These are phyloP conservation scores for Auxenochlorella pyrenoidosa DNA, from an alignment of 139 green algal genomes.

Conservation along the genomic window DNA sequence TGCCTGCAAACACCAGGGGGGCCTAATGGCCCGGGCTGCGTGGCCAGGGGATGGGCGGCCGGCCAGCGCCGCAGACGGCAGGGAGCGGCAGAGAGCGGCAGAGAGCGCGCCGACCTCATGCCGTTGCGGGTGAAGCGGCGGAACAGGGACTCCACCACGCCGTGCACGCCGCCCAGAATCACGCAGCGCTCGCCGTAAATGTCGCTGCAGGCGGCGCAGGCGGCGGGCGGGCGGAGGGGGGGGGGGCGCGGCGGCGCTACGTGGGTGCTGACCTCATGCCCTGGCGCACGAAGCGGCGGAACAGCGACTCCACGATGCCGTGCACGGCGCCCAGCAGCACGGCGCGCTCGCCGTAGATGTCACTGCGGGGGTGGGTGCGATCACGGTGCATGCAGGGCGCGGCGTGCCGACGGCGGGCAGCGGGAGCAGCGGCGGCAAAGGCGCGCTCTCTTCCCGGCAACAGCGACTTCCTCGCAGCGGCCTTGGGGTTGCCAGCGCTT, in stretches of 20 bases:
- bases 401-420: too few relatives aligned
- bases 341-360: slow-evolving; percentile 99
- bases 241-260: background rate
- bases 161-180: slow-evolving; percentile 98
- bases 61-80: too few relatives aligned
- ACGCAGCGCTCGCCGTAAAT: slow-evolving; percentile 99
- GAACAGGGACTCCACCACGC: slow-evolving; percentile 98
- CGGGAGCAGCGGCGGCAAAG: too few relatives aligned
- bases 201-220: slow-evolving; percentile 66
- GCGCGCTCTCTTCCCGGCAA: too few relatives aligned
- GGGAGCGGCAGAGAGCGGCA: background rate
- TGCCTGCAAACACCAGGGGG: background rate
- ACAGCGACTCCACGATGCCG: slow-evolving; percentile 98
- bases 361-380: slow-evolving; percentile 38
- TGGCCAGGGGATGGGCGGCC: too few relatives aligned
- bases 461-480: too few relatives aligned
- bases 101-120: slow-evolving; percentile 66
- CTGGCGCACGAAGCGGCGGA: slow-evolving; percentile 86
- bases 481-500: too few relatives aligned
- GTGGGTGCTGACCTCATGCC: slow-evolving; percentile 69
- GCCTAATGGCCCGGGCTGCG: background rate
- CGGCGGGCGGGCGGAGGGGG: background rate
- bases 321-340: slow-evolving; percentile 98
- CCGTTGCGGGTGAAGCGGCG: slow-evolving; percentile 87
- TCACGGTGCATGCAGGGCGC: background rate